Percentiles rank a stretch among this genome's conserved stretches.
Evolutionary conservation across 2,329 filamentous ascomycete species (phyloP).

Genomic region (Amphichorda felina): DNA sequence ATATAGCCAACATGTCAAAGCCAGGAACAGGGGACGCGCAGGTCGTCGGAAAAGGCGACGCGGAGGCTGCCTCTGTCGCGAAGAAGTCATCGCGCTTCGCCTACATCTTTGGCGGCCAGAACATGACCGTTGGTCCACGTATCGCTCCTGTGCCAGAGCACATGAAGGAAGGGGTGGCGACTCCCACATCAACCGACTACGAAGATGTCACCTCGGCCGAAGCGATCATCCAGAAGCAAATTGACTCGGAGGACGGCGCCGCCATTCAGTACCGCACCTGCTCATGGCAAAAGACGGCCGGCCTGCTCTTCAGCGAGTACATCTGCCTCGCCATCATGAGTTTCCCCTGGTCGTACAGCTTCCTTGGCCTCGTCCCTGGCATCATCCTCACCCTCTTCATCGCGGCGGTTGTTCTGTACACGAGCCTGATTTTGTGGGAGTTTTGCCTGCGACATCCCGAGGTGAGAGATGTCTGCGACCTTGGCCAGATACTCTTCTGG

Average conservation of each 20-base stretch:
- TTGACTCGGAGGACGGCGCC: constrained; percentile 64
- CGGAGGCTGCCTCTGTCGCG: neutral
- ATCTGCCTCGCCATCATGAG: constrained; percentile 91
- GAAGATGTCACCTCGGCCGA: constrained; percentile 24
- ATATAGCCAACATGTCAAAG: too few species aligned
- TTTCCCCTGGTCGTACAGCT: constrained; percentile 85
- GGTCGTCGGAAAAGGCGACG: neutral
- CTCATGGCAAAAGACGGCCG: constrained; percentile 91
- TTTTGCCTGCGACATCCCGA: constrained; percentile 88
- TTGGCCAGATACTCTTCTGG: constrained; percentile 93
- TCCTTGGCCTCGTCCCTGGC: constrained; percentile 74
- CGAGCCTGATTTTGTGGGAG: constrained; percentile 52
- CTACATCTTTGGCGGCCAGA: constrained; percentile 23
- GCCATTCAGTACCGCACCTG: constrained; percentile 88
- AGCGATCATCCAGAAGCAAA: constrained; percentile 49
- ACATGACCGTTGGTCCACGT: constrained; percentile 34
- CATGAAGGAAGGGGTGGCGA: constrained; percentile 8
- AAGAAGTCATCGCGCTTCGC: constrained; percentile 9
- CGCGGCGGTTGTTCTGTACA: constrained; percentile 72
- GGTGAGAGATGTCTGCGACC: constrained; percentile 84
- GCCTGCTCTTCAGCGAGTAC: constrained; percentile 85
- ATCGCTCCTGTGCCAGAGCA: constrained; percentile 33
- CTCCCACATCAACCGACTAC: constrained; percentile 2
- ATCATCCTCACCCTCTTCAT: constrained; percentile 73
- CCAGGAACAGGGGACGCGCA: too few species aligned